Conservation (phyloP, 306 rosid genomes). For the Quercus dentata region DNA sequence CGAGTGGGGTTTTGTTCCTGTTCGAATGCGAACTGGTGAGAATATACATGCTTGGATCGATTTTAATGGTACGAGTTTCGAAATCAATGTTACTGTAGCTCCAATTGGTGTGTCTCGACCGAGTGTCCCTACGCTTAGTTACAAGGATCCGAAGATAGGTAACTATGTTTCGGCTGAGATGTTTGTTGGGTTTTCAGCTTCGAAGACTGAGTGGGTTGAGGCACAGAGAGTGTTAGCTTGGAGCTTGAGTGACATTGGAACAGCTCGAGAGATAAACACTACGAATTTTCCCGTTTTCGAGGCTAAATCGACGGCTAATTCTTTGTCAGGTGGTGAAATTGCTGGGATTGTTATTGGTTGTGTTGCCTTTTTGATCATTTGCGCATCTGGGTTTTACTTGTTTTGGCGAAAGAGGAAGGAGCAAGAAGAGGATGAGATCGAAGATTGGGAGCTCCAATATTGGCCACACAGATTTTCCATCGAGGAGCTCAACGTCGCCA, state of each 20-base stretch:
- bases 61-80: slow-evolving; percentile 44
- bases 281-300: slow-evolving; percentile 55
- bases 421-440: slow-evolving; percentile 60
- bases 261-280: slow-evolving; percentile 55
- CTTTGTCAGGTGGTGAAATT: slow-evolving; percentile 46
- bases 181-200: slow-evolving; percentile 89
- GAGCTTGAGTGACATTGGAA: slow-evolving; percentile 76
- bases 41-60: slow-evolving; percentile 85
- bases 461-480: slow-evolving; percentile 88
- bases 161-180: slow-evolving; percentile 64
- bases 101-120: slow-evolving; percentile 63
- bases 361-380: slow-evolving; percentile 25
- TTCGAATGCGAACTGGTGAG: slow-evolving; percentile 57
- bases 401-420: slow-evolving; percentile 51
- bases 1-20: slow-evolving; percentile 51
- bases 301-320: slow-evolving; percentile 23
- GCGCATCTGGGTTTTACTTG: slow-evolving; percentile 23
- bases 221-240: slow-evolving; percentile 78
- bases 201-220: slow-evolving; percentile 71
- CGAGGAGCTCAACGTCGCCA: slow-evolving; percentile 64
- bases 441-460: slow-evolving; percentile 86
- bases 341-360: slow-evolving; percentile 56
- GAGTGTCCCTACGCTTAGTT: slow-evolving; percentile 46
- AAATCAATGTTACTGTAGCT: slow-evolving; percentile 64
- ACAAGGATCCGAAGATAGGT: slow-evolving; percentile 36